These are phyloP conservation scores for Prosopis cineraria DNA, from an alignment of 306 rosid species.

Conservation along the genomic window DNA sequence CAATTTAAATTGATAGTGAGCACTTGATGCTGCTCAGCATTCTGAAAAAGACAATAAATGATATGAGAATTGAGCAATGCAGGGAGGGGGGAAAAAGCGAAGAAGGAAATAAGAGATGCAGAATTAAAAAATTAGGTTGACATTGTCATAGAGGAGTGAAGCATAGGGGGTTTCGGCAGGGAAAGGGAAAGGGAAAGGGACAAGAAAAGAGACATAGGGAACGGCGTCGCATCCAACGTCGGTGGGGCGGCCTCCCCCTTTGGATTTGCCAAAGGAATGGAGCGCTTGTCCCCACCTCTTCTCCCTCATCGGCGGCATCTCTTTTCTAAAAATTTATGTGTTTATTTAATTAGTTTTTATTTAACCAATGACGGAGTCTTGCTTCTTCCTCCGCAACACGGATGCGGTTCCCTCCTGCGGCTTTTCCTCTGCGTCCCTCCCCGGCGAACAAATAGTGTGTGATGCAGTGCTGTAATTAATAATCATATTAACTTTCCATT, in stretches of 20 bases:
- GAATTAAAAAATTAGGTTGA: conserved; percentile 29
- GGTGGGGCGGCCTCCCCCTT: conserved; percentile 69
- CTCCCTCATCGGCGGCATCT: conserved; percentile 49
- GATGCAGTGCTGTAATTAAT: background rate
- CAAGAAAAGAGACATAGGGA: conserved; percentile 56
- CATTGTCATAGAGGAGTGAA: conserved; percentile 25
- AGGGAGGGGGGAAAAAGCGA: no score
- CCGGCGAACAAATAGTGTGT: background rate
- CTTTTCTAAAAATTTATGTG: no score
- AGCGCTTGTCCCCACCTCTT: conserved; percentile 62
- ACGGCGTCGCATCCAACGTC: conserved; percentile 61
- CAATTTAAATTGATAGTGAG: no score
- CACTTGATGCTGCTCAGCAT: no score
- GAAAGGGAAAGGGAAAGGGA: conserved; percentile 25
- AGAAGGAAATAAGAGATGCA: no score
- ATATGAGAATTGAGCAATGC: no score
- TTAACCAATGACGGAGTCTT: background rate
- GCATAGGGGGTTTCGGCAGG: background rate
- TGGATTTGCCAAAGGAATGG: conserved; percentile 91
- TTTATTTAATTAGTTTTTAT: background rate
- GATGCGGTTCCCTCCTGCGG: background rate
- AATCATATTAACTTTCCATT: no score
- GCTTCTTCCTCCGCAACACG: conserved; percentile 17
- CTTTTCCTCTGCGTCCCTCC: background rate
- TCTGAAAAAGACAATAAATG: no score